Percentiles rank a stretch among this genome's conserved stretches.
Conservation (phyloP, 192 early-diverging fungal genomes). For the Entophlyctis luteolus region DNA sequence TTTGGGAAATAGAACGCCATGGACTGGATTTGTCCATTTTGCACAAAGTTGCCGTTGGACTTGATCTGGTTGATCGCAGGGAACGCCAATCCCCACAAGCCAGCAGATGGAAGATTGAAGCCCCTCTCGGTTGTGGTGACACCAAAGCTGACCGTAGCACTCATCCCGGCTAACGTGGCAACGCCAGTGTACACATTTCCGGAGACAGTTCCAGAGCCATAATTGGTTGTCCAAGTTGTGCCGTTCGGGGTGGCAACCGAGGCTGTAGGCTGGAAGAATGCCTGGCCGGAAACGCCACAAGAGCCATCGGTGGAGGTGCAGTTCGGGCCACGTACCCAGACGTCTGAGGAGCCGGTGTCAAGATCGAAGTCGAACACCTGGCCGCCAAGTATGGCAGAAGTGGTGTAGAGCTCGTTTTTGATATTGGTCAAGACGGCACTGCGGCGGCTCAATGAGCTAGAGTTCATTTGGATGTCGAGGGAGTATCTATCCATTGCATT, state of each 20-base stretch:
- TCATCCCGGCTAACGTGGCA: constrained; percentile 22
- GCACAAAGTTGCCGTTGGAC: constrained; percentile 3
- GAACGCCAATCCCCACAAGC: constrained; percentile 28
- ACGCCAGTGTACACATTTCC: constrained; percentile 25
- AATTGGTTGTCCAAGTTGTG: neutral
- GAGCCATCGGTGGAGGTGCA: constrained; percentile 29
- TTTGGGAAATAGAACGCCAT: neutral
- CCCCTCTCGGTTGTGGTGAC: constrained; percentile 13
- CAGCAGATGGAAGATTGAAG: constrained; percentile 23
- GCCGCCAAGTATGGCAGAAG: no score
- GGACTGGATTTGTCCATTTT: neutral
- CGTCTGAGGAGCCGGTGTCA: constrained; percentile 27
- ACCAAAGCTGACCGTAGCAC: constrained; percentile 6
- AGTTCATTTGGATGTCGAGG: no score
- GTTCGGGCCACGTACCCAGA: constrained; percentile 29
- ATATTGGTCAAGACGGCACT: no score
- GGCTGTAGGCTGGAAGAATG: neutral
- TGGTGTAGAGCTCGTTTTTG: no score
- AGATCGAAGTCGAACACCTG: neutral
- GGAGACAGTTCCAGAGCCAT: constrained; percentile 27
- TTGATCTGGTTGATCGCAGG: constrained; percentile 2
- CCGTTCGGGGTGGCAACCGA: neutral
- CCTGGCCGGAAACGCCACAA: constrained; percentile 4
- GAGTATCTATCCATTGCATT: no score
- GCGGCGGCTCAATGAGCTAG: no score